Evolutionary conservation across 139 green algal genomes (phyloP).

Genomic region (Chlorella sp.): DNA sequence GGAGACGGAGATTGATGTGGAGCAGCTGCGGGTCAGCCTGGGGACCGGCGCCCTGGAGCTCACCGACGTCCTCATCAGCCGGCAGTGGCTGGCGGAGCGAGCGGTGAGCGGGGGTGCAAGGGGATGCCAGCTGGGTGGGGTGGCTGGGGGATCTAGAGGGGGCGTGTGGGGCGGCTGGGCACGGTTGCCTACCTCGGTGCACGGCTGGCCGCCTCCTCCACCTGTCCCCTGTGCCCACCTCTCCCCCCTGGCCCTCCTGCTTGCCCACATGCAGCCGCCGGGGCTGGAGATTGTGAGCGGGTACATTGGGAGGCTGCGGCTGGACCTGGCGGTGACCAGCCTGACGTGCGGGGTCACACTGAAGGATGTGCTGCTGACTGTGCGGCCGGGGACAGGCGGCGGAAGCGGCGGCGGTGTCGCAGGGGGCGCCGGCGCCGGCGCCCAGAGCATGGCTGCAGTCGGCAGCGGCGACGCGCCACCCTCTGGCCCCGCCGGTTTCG

Average conservation of each 20-base stretch:
- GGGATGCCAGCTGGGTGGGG: too few species aligned
- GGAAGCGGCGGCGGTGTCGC: not conserved
- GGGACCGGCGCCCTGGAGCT: conserved; percentile 71
- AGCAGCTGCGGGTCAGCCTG: conserved; percentile 76
- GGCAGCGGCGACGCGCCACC: not conserved
- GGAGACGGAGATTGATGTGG: conserved; percentile 71
- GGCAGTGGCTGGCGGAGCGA: conserved; percentile 69
- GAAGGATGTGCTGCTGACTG: conserved; percentile 67
- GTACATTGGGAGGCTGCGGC: conserved; percentile 62
- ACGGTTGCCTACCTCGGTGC: not conserved
- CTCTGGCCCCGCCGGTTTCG: not conserved
- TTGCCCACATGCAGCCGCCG: conserved; percentile 6
- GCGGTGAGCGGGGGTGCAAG: not conserved
- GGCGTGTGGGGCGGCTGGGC: not conserved
- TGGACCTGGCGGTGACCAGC: conserved; percentile 55
- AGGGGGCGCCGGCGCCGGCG: not conserved
- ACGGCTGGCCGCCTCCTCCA: too few species aligned
- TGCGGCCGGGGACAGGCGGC: conserved; percentile 31
- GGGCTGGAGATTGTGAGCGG: conserved; percentile 63
- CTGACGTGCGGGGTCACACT: conserved; percentile 49
- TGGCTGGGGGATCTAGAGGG: not conserved
- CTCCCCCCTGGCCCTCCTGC: not conserved
- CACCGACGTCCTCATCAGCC: conserved; percentile 72
- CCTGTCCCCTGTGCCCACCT: not conserved
- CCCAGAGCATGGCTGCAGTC: not conserved